phyloP scores from a whole-genome alignment of 352 stramenopile species.

The Phytophthora crassamura region DNA sequence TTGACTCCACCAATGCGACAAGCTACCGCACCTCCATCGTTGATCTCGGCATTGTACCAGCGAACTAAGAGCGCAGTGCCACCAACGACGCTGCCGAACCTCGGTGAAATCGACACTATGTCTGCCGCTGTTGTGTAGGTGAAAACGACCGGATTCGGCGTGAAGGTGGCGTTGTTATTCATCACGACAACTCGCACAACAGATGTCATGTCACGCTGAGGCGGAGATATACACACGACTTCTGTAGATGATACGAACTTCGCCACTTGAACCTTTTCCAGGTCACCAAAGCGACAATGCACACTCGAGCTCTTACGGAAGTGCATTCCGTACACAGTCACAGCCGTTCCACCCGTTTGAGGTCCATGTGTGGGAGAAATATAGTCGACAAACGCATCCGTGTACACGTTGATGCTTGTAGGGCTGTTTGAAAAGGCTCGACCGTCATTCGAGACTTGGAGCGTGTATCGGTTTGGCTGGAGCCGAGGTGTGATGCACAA shows the following conservation, averaged over 20 bases:
- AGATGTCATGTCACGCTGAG: constrained; percentile 46
- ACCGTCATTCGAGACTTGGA: constrained; percentile 88
- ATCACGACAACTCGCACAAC: constrained; percentile 61
- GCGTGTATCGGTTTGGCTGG: constrained; percentile 54
- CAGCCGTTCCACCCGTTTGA: constrained; percentile 73
- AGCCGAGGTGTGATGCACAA: constrained; percentile 71
- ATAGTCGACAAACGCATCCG: constrained; percentile 68
- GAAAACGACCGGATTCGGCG: constrained; percentile 80
- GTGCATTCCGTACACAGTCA: constrained; percentile 87
- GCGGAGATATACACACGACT: constrained; percentile 70
- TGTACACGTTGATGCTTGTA: constrained; percentile 73
- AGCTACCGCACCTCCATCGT: constrained; percentile 27
- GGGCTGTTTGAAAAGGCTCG: constrained; percentile 62
- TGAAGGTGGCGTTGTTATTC: constrained; percentile 74
- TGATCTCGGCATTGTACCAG: constrained; percentile 69
- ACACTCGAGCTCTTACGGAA: constrained; percentile 68
- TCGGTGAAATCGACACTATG: constrained; percentile 65
- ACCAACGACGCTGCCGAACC: constrained; percentile 51
- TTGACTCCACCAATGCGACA: constrained; percentile 54
- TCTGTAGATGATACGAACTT: constrained; percentile 78
- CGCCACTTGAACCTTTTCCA: constrained; percentile 44
- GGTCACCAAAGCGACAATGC: constrained; percentile 83
- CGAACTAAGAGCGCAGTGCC: constrained; percentile 64
- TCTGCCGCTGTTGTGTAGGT: constrained; percentile 66
- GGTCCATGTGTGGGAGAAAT: constrained; percentile 80